Percentiles rank a stretch among this genome's conserved stretches.
phyloP scores from a whole-genome alignment of 805 yeast genomes.

The Ogataea degrootiae region DNA sequence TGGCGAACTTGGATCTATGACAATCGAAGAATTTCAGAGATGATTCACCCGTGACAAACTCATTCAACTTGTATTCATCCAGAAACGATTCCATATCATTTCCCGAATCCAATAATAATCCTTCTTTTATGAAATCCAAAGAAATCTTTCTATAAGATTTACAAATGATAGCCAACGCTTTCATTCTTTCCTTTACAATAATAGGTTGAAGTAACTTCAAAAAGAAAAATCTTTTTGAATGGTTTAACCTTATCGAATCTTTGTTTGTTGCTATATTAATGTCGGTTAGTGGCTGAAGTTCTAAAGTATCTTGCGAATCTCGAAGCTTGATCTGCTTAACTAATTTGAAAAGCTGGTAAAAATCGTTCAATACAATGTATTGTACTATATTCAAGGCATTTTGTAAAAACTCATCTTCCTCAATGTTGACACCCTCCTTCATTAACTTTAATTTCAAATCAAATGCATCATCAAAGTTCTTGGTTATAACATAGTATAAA shows the following conservation, averaged over 20 bases:
- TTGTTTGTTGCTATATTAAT: constrained; percentile 8
- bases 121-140: constrained; percentile 13
- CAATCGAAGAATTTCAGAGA: constrained; percentile 21
- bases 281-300: not conserved
- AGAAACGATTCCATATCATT: constrained; percentile 41
- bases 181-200: constrained; percentile 52
- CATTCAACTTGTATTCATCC: constrained; percentile 32
- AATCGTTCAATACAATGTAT: constrained; percentile 39
- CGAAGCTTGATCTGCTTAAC: constrained; percentile 18
- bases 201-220: constrained; percentile 44
- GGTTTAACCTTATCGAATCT: constrained; percentile 16
- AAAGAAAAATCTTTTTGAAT: constrained; percentile 22
- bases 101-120: constrained; percentile 27
- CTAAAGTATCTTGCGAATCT: constrained; percentile 29
- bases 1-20: constrained; percentile 16
- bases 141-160: constrained; percentile 49
- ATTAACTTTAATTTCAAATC: constrained; percentile 31
- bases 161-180: constrained; percentile 51
- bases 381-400: constrained; percentile 34
- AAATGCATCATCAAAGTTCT: constrained; percentile 53
- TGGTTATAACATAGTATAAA: constrained; percentile 70
- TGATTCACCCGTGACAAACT: constrained; percentile 21
- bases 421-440: constrained; percentile 6
- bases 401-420: constrained; percentile 21
- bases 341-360: constrained; percentile 45